Percentiles rank a stretch among this genome's conserved stretches.
Evolutionary conservation across 2,329 filamentous ascomycete species (phyloP).

Genomic region (Ceratocystis huliohia): DNA sequence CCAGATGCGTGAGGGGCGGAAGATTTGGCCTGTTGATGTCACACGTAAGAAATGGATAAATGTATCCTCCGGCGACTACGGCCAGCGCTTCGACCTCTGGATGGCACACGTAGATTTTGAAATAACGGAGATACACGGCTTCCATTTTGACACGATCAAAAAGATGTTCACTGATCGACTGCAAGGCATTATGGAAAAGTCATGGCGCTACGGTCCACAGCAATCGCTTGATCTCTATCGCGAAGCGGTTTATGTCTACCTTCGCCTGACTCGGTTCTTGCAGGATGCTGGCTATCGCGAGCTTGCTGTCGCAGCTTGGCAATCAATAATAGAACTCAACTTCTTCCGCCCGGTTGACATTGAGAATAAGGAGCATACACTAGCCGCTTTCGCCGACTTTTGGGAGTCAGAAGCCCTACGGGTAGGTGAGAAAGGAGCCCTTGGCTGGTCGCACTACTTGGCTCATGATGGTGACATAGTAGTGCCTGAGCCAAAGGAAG

Average conservation of each 20-base stretch:
- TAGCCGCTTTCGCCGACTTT: constrained; percentile 38
- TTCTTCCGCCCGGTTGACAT: constrained; percentile 42
- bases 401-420: constrained; percentile 78
- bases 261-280: constrained; percentile 62
- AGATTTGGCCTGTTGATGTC: constrained; percentile 56
- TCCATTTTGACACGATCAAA: constrained; percentile 55
- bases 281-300: constrained; percentile 68
- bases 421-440: constrained; percentile 59
- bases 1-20: constrained; percentile 60
- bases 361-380: constrained; percentile 22
- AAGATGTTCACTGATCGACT: constrained; percentile 45
- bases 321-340: constrained; percentile 62
- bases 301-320: constrained; percentile 67
- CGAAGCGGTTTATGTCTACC: constrained; percentile 52
- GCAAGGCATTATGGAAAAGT: constrained; percentile 3
- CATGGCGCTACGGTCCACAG: background rate
- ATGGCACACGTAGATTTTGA: constrained; percentile 58
- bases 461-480: constrained; percentile 18
- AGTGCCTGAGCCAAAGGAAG: constrained; percentile 11
- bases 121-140: constrained; percentile 53
- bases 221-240: constrained; percentile 12
- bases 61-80: constrained; percentile 31
- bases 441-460: constrained; percentile 54
- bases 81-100: constrained; percentile 52
- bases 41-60: constrained; percentile 50